Percentiles rank a stretch among this genome's conserved stretches.
Evolutionary conservation across 106 monocot species (phyloP).

Genomic region (Dioscorea alata): DNA sequence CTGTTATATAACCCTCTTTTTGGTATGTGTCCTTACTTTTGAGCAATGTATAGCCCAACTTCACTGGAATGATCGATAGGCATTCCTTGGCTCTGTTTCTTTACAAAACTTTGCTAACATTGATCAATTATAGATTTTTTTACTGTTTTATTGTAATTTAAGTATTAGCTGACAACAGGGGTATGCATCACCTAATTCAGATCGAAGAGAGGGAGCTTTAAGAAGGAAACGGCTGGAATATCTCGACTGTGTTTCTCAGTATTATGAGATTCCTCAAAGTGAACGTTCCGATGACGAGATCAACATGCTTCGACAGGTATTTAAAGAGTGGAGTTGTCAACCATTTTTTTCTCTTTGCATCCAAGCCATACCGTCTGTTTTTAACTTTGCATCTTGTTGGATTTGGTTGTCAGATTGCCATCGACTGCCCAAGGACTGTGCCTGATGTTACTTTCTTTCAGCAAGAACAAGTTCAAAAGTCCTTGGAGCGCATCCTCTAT

Average conservation of each 20-base stretch:
- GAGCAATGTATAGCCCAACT: too few relatives aligned
- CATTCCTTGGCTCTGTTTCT: too few relatives aligned
- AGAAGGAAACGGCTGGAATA: constrained; percentile 84
- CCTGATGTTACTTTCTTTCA: constrained; percentile 97
- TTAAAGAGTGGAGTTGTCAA: not conserved
- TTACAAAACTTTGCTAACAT: too few relatives aligned
- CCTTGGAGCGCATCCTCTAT: constrained; percentile 91
- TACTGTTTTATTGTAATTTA: constrained; percentile 54
- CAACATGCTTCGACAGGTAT: constrained; percentile 97
- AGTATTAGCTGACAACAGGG: constrained; percentile 98
- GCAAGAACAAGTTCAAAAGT: constrained; percentile 87
- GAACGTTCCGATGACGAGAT: constrained; percentile 98
- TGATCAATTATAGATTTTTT: too few relatives aligned
- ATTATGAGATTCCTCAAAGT: constrained; percentile 85
- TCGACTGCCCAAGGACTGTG: constrained; percentile 99
- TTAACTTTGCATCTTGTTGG: not conserved
- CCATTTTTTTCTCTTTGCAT: too few relatives aligned
- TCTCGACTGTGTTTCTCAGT: constrained; percentile 95
- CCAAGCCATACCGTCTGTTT: too few relatives aligned
- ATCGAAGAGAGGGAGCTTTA: constrained; percentile 85
- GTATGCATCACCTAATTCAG: constrained; percentile 99
- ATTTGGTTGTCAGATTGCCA: constrained; percentile 51
- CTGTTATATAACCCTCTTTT: too few relatives aligned
- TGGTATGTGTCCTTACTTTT: too few relatives aligned
- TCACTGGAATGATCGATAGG: too few relatives aligned